Evolutionary conservation across 805 yeast genomes (phyloP).

Genomic region (Metschnikowia baotianmanensis): DNA sequence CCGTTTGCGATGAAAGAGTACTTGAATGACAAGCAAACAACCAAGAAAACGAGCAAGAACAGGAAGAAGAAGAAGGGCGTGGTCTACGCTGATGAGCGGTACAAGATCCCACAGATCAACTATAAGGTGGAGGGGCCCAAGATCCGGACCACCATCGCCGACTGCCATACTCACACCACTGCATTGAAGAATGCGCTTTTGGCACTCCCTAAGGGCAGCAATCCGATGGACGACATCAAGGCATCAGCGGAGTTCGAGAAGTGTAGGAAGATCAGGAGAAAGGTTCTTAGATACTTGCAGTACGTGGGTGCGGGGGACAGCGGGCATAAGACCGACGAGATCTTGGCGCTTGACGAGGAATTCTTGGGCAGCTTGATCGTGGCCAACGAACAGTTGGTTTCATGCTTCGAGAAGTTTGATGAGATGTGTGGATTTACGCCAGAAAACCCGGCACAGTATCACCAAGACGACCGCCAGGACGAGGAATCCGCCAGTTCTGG

Average conservation of each 20-base stretch:
- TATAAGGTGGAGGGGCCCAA: slow-evolving; percentile 69
- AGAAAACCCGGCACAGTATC: slow-evolving; percentile 37
- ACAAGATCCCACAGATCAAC: slow-evolving; percentile 65
- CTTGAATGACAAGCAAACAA: slow-evolving; percentile 14
- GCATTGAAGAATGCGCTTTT: slow-evolving; percentile 54
- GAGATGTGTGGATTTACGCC: slow-evolving; percentile 41
- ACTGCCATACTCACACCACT: slow-evolving; percentile 72
- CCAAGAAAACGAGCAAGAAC: slow-evolving; percentile 5
- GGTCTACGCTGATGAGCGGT: slow-evolving; percentile 47
- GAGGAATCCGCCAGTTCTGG: slow-evolving; percentile 23
- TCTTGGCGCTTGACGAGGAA: slow-evolving; percentile 58
- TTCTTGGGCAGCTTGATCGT: slow-evolving; percentile 81
- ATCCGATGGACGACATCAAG: slow-evolving; percentile 61
- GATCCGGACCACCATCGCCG: slow-evolving; percentile 65
- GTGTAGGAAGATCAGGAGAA: slow-evolving; percentile 73
- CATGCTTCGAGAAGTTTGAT: slow-evolving; percentile 68
- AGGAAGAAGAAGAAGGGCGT: slow-evolving; percentile 12
- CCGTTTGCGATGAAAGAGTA: slow-evolving; percentile 20
- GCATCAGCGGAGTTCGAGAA: slow-evolving; percentile 68
- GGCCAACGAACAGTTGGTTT: slow-evolving; percentile 88
- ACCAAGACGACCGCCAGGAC: slow-evolving; percentile 22
- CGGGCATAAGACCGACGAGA: slow-evolving; percentile 26
- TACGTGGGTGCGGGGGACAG: slow-evolving; percentile 56
- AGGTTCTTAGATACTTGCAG: slow-evolving; percentile 79
- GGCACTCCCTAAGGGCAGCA: slow-evolving; percentile 42